These are phyloP conservation scores for Phaeophleospora eucalypticola DNA, from an alignment of 2,329 filamentous ascomycete genomes.

Conservation along the genomic window DNA sequence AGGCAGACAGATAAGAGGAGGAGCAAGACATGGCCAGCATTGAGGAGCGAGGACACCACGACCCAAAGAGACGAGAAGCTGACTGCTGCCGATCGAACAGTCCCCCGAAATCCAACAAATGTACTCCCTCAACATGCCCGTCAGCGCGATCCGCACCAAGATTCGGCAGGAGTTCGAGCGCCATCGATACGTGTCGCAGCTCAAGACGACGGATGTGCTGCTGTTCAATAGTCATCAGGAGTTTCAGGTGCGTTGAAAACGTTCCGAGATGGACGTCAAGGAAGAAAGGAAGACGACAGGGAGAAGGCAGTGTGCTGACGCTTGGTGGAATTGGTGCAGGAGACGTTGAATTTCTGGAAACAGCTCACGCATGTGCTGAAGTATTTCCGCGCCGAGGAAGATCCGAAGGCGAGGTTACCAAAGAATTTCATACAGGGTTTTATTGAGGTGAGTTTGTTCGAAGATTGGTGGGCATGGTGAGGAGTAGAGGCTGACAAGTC, in stretches of 20 bases:
- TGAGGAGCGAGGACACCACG: background rate
- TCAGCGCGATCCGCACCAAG: slow-evolving; percentile 84
- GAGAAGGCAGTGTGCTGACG: slow-evolving; percentile 4
- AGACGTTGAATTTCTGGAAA: slow-evolving; percentile 99
- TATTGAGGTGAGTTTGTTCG: slow-evolving; percentile 68
- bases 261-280: background rate
- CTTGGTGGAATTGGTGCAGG: slow-evolving; percentile 58
- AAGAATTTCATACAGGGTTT: slow-evolving; percentile 91
- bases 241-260: slow-evolving; percentile 66
- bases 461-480: background rate
- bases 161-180: slow-evolving; percentile 96
- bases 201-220: slow-evolving; percentile 82
- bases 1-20: background rate
- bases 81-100: slow-evolving; percentile 46
- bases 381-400: slow-evolving; percentile 89
- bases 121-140: slow-evolving; percentile 88
- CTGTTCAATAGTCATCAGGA: slow-evolving; percentile 88
- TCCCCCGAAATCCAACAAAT: slow-evolving; percentile 95
- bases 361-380: slow-evolving; percentile 93
- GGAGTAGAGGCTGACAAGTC: slow-evolving; percentile 4
- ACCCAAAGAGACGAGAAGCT: too few species aligned
- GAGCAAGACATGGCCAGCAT: background rate
- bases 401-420: slow-evolving; percentile 69
- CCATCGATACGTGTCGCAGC: slow-evolving; percentile 86
- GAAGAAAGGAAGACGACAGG: background rate